These are phyloP conservation scores for Centrapalus pauciflorus DNA, from an alignment of 129 eudicot species.

Conservation along the genomic window DNA sequence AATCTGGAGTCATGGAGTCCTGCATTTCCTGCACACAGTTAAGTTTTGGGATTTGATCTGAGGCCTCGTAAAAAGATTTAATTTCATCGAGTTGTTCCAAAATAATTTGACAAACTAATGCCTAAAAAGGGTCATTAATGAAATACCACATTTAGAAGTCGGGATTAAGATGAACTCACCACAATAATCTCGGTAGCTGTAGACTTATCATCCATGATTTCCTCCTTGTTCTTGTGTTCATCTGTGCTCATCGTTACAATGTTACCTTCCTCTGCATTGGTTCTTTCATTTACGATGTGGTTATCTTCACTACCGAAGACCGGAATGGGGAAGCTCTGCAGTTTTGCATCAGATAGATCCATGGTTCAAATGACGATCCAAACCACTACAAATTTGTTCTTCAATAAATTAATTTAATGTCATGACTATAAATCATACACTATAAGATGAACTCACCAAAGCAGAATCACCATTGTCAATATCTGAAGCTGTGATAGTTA, in stretches of 20 bases:
- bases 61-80: background rate
- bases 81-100: background rate
- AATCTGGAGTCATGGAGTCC: background rate
- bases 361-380: background rate
- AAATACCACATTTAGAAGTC: background rate
- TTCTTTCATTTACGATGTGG: too few species aligned
- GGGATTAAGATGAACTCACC: slow-evolving; percentile 19
- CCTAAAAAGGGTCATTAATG: background rate
- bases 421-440: background rate
- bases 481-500: background rate
- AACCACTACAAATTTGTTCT: background rate
- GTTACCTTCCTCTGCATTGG: background rate
- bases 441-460: slow-evolving; percentile 3
- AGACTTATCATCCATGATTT: background rate
- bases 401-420: background rate
- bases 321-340: background rate
- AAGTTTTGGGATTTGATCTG: background rate
- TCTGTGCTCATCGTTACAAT: background rate
- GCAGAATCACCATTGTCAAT: slow-evolving; percentile 3
- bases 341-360: background rate
- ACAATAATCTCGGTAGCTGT: slow-evolving; percentile 1
- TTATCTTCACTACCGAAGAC: too few species aligned
- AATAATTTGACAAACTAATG: background rate
- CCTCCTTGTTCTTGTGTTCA: background rate
- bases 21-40: slow-evolving; percentile 14